Base-by-base conservation (phyloP, 1,284 basidiomycete species). In the Marasmius oreades region DNA sequence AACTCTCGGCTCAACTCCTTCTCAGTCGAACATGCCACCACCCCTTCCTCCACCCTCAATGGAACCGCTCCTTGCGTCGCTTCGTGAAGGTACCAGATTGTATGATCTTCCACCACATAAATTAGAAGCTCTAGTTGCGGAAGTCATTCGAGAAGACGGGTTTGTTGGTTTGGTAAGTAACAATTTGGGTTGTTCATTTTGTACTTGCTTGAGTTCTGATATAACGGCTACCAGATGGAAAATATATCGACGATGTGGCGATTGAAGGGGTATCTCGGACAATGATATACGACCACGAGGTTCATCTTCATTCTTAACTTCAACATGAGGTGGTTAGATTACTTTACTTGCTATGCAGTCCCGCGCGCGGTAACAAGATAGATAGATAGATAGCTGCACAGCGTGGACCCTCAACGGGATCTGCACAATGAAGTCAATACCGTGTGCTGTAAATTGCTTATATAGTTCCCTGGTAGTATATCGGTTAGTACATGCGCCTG, bases 61-160 rank as follows among this genome's bases (percentile, higher is more conserved):
- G 58, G 63, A 66, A 20, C 61, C 63, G 3, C 52, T 80, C 50
- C 60, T 76, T 16, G 62, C 67, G 12, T 72, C 73, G 7, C 62
- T 85, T 16, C 68, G 68, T 44, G 72, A 79, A 33, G 62, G 68
- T 28, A 72, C 77, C 2, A 67, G 69, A 2, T 61, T 85, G 16
- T 82, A 84, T 57, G 66, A 76, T 53, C 64, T 85, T 26, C 66
- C 82, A n/a, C 70, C 66, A 44, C 51, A 64, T 26, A 69, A 73
- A 20, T 73, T 85, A 10, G 82, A 83, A 62, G 67, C 68, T 52
- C 63, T 82, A 2, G 73, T 86, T 12, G 70, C 73, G 14, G 74
- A 80, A 39, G 73, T 85, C 24, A 73, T 86, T 22, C 74, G 77
- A 56, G 82, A 85, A 65, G 80, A 83, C 39, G 77, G 80, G n/a